phyloP scores from a whole-genome alignment of 2,329 filamentous ascomycete genomes.

The Aspergillus aculeatus region DNA sequence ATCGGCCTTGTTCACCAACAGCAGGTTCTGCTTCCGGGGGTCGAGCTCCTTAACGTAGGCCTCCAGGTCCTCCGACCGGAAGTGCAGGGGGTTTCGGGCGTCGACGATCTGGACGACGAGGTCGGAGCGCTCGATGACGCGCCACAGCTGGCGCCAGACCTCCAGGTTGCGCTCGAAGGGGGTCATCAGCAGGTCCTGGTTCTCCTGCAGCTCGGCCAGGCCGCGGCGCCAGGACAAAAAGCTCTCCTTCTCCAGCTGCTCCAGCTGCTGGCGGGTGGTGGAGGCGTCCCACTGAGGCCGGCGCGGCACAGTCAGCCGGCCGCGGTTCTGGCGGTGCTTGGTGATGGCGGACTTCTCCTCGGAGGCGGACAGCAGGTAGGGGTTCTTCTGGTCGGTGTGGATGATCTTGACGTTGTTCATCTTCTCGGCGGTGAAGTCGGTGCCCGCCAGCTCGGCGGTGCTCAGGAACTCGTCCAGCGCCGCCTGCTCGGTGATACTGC shows the following conservation, averaged over 20 bases:
- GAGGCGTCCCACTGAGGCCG: slow-evolving; percentile 83
- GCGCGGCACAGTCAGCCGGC: slow-evolving; percentile 80
- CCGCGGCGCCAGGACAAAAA: slow-evolving; percentile 87
- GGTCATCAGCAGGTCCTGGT: slow-evolving; percentile 92
- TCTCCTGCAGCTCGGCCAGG: slow-evolving; percentile 88
- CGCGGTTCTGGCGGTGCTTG: slow-evolving; percentile 80
- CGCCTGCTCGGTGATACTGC: slow-evolving; percentile 94
- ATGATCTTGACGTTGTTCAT: slow-evolving; percentile 99
- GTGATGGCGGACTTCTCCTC: slow-evolving; percentile 76
- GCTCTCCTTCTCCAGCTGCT: slow-evolving; percentile 72
- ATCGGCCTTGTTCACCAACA: slow-evolving; percentile 97
- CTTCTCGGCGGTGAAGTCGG: slow-evolving; percentile 98
- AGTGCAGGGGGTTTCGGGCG: slow-evolving; percentile 88
- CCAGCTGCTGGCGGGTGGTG: slow-evolving; percentile 81
- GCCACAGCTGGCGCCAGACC: slow-evolving; percentile 96
- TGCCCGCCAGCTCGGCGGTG: slow-evolving; percentile 94
- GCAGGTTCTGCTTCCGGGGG: slow-evolving; percentile 79
- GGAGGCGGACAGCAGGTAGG: slow-evolving; percentile 79
- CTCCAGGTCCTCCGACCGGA: slow-evolving; percentile 91
- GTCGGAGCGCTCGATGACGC: slow-evolving; percentile 95
- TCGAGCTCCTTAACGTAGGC: slow-evolving; percentile 92
- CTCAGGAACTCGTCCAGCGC: slow-evolving; percentile 95
- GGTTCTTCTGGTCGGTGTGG: slow-evolving; percentile 92
- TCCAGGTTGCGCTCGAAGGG: slow-evolving; percentile 97
- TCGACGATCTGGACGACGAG: slow-evolving; percentile 97